Base-by-base conservation (phyloP, 1,284 basidiomycete species). In the Austroboletus novae-zelandiae region DNA sequence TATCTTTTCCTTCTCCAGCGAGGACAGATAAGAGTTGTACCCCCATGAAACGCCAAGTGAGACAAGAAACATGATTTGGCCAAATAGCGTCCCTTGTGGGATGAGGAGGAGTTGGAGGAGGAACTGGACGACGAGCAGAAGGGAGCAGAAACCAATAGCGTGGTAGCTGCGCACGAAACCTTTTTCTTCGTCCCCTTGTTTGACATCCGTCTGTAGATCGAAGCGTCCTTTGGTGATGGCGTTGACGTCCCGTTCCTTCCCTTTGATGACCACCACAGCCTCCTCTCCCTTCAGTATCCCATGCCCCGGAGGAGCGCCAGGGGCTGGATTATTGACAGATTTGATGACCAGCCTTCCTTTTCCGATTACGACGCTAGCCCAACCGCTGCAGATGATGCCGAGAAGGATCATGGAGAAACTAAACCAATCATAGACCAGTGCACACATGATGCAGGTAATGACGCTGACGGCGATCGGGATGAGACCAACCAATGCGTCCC, bases 61-160 rank as follows among this genome's bases (percentile, higher is more conserved):
- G 20, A 48, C 13, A 8, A 67, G 42, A 50, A 67, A 67, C 58
- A 67, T 61, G 31, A 57, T 47, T 43, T 68, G 66, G 5, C 64
- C 65, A 14, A 67, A 64, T 4, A 65, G 59, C 10, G 55, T 15
- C 3, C 55, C 61, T 44, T 66, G 61, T 0, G 66, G 64, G 32
- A 67, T 55, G 17, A 67, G 48, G 39, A 67, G 51, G 15, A 66
- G 56, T n/a, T 67, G 64, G 25, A 55, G 14, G 15, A 67, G 37
- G 47, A 64, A 62, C 23, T 66, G 66, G 9, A 51, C 13, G 7
- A 56, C 18, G 9, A 63, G 47, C 1, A 63, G 47, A 9, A 61
- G 37, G 6, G 56, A 58, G 14, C 54, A 59, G 6, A 55, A 2
- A 1, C 61, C 56, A 9, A 60, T 57, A 6, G 9, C n/a, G n/a